Evolutionary conservation across 805 yeast genomes (phyloP), one percentile per base, ranked within the genome.

Genomic region (Myxozyma kluyveri): DNA sequence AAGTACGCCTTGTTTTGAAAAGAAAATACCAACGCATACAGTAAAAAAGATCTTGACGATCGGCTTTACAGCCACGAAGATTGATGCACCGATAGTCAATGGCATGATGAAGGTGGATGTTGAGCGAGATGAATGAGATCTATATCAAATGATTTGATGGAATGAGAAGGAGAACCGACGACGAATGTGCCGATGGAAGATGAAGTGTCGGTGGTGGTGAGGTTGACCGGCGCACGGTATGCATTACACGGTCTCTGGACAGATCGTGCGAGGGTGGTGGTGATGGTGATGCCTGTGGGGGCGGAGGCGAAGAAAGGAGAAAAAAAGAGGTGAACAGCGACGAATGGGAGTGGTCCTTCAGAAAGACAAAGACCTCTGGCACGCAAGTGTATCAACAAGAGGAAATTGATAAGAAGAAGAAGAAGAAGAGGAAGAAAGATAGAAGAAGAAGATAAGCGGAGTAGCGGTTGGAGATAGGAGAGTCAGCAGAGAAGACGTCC

Each of bases 41-140:
- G 86, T 83, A 59, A 85, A 69, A 63, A 87, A 85, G 59, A 88
- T 85, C 68, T 88, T 88, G 69, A 87, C 75, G 52, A 88, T 83
- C n/a, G 96, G 96, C 71, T 87, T 88, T 50, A 84, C 83, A 0
- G 95, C 80, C 22, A 87, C 77, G 69, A 84, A 88, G 4, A 88
- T 83, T 33, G 87, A 80, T 36, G 75, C 74, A 17, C 93, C 91
- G 29, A 83, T 61, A 1, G 75, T 47, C 50, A 61, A 52, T 4
- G 49, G 12, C 51, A 36, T 23, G 38, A 45, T 45, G 6, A 9
- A 22, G 7, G 27, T 3, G 22, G 4, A 12, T 5, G 22, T 5
- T 35, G 21, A 7, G 6, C 10, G 39, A 7, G n/a, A 9, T 35
- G 39, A 6, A 35, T 22, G 39, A 35, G 17, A 35, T 14, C 19